A percentile compares a stretch with the other conserved stretches of the same genome.
These are phyloP conservation scores for Alternaria ventricosa DNA, from an alignment of 2,329 filamentous ascomycete species.

Conservation along the genomic window DNA sequence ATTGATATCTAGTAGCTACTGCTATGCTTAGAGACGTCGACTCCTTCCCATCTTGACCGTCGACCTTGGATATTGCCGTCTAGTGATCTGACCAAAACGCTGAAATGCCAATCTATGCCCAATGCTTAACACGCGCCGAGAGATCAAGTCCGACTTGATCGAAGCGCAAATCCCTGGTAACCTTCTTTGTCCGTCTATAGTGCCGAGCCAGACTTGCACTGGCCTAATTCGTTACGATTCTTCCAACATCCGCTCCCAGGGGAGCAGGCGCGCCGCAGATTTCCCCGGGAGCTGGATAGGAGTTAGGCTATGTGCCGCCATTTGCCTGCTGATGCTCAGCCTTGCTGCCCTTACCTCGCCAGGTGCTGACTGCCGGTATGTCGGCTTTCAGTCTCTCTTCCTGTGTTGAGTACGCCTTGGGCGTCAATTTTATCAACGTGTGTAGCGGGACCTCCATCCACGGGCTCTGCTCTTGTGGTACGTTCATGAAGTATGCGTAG, in stretches of 20 bases:
- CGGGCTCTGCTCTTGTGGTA: slow-evolving; percentile 87
- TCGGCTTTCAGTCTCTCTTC: slow-evolving; percentile 87
- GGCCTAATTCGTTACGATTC: slow-evolving; percentile 3
- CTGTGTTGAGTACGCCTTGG: slow-evolving; percentile 90
- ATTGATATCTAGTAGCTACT: background rate
- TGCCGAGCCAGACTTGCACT: background rate
- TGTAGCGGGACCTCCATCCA: slow-evolving; percentile 99
- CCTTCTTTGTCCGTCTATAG: background rate
- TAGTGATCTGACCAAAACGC: slow-evolving; percentile 16
- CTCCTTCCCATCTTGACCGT: background rate
- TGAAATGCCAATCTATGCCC: slow-evolving; percentile 14
- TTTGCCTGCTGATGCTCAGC: slow-evolving; percentile 75
- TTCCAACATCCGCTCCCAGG: slow-evolving; percentile 9
- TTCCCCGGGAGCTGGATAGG: slow-evolving; percentile 19
- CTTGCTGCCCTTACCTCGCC: slow-evolving; percentile 90
- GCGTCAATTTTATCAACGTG: slow-evolving; percentile 94
- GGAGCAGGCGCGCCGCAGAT: slow-evolving; percentile 1
- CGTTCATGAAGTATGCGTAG: slow-evolving; percentile 99
- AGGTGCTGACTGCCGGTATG: slow-evolving; percentile 95
- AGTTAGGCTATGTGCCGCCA: slow-evolving; percentile 29
- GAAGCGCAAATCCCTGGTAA: background rate
- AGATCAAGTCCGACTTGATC: slow-evolving; percentile 2
- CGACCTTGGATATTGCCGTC: slow-evolving; percentile 5
- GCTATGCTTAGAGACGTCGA: background rate
- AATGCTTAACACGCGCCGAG: slow-evolving; percentile 4